Base-by-base conservation (phyloP, 2,329 filamentous ascomycete genomes). In the Chrysoporthe puriensis region DNA sequence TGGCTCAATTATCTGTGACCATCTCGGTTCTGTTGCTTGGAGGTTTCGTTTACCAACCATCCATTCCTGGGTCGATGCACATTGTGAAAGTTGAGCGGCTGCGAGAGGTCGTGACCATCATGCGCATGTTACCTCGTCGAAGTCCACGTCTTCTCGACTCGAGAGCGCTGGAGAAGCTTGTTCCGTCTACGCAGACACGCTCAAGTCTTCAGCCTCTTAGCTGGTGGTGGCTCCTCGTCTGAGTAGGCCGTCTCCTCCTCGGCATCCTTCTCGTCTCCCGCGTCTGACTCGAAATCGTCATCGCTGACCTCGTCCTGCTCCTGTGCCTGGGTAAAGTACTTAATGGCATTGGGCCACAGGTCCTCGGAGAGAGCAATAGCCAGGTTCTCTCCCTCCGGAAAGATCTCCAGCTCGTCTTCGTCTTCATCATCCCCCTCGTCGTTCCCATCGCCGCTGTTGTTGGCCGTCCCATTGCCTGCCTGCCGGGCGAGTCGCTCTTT, bases 291-390 rank as follows among this genome's bases (percentile, higher is more conserved):
- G 72, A 93, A 90, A 71, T 94, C 90, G 56, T 87, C 77, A 69
- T 94, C 92, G 74, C 82, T 89, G 75, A 91, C 77, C 13, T 86
- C 86, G 62, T 90, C 89, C 66, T 87, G 82, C 74, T 93, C 91
- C 76, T 91, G 88, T 58, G 92, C 91, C 81, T 92, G 86, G 64
- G 86, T 91, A 82, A 96, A 98, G 82, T 96, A 96, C 79, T 92
- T 93, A 78, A 97, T 90, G 67, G 94, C 95, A 71, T 89, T 88
- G 60, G 93, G 92, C 90, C 91, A 97, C 63, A 98, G 82, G 73
- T 98, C 95, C 76, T 98, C 94, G 9, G 91, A 88, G 73, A 98
- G 84, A 69, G 89, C 85, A 70, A 93, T 85, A 50, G 94, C 94
- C 60, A 98, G 79, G 70, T 94, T 91, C 73, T 96, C 93, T 32